A percentile compares a stretch with the other conserved stretches of the same genome.
Evolutionary conservation across 2,329 filamentous ascomycete species (phyloP).

Genomic region (Cercospora sp.): DNA sequence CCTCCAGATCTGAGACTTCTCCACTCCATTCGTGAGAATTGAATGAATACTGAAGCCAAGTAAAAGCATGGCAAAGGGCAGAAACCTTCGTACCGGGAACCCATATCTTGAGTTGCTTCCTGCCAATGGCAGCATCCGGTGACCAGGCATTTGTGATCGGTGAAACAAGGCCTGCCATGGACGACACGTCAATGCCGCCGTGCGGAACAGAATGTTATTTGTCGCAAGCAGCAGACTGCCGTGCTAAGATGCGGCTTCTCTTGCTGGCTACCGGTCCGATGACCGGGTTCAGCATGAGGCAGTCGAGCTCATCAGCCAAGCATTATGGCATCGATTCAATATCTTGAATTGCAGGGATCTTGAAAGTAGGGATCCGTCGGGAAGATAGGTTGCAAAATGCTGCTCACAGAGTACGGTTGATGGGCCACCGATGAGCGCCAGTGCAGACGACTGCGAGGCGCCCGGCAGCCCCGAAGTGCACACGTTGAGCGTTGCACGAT

Average conservation of each 20-base stretch:
- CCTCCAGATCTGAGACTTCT: neutral
- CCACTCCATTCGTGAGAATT: neutral
- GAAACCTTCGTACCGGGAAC: constrained; percentile 16
- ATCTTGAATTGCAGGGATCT: neutral
- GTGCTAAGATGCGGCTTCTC: constrained; percentile 12
- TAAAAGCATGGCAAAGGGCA: constrained; percentile 11
- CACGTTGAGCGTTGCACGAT: constrained; percentile 1
- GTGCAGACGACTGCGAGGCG: neutral
- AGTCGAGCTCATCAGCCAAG: neutral
- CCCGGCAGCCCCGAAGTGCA: neutral
- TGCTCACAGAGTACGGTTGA: neutral
- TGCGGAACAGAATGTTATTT: constrained; percentile 10
- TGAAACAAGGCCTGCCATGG: constrained; percentile 8
- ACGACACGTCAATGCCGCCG: constrained; percentile 19
- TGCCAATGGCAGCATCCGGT: constrained; percentile 4
- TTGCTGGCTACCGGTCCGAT: constrained; percentile 19
- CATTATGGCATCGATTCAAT: neutral
- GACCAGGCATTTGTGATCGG: neutral
- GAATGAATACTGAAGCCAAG: neutral
- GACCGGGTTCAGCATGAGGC: constrained; percentile 16
- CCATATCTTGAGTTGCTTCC: constrained; percentile 4
- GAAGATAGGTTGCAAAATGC: constrained; percentile 1
- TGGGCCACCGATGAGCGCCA: neutral
- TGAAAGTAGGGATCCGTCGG: constrained; percentile 5
- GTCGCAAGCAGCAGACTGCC: neutral